These are phyloP conservation scores for Aspergillus viridinutans DNA, from an alignment of 2,329 filamentous ascomycete species.

Conservation along the genomic window DNA sequence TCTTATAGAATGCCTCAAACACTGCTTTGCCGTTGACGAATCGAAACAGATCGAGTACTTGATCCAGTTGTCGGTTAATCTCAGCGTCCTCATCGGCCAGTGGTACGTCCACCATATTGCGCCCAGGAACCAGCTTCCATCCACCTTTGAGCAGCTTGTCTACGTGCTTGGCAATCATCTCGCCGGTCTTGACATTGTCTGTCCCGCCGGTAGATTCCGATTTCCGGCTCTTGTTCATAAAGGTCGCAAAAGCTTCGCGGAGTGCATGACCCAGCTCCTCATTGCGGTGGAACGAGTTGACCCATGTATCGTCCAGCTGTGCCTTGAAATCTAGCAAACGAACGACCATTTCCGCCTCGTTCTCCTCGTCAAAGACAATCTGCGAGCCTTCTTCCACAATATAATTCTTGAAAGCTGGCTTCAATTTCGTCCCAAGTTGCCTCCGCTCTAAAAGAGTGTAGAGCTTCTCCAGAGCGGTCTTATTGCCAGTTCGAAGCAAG, in stretches of 20 bases:
- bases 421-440: conserved; percentile 65
- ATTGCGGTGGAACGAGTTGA: conserved; percentile 70
- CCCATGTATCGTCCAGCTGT: conserved; percentile 71
- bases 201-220: conserved; percentile 68
- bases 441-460: conserved; percentile 74
- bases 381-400: conserved; percentile 68
- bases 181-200: conserved; percentile 87
- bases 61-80: conserved; percentile 85
- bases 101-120: conserved; percentile 45
- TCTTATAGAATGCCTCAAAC: conserved; percentile 99
- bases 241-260: conserved; percentile 78
- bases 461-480: conserved; percentile 67
- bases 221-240: conserved; percentile 85
- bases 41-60: conserved; percentile 88
- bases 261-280: conserved; percentile 73
- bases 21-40: conserved; percentile 97
- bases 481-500: conserved; percentile 67
- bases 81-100: conserved; percentile 86
- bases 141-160: conserved; percentile 85
- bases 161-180: conserved; percentile 98
- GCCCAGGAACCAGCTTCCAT: conserved; percentile 63
- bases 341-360: conserved; percentile 80
- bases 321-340: conserved; percentile 76
- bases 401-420: conserved; percentile 70
- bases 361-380: conserved; percentile 76